Base-by-base conservation (phyloP, 768 basidiomycete species). In the Mrakia blollopis region DNA sequence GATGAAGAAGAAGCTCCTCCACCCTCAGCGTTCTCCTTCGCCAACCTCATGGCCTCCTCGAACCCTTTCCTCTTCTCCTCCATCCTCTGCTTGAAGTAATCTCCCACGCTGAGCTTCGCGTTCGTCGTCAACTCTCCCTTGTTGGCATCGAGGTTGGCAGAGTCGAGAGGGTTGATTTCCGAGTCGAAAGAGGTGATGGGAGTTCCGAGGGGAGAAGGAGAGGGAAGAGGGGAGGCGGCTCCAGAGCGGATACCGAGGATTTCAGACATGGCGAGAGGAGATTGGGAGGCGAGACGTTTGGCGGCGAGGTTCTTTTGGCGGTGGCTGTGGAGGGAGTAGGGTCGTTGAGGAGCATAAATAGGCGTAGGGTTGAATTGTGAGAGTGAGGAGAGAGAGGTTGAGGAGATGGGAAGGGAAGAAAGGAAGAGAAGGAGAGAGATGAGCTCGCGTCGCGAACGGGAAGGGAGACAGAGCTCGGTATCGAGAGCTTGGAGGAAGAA, bases 81-180 rank as follows among this genome's bases (percentile, higher is more conserved):
- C 77, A 78, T 78, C 57, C 69, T 60, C 41, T 30, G 25, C 67
- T 78, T 78, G 77, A 78, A 78, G 73, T 78, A 78, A 30, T 78
- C 77, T 14, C 44, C 50, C 32, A 78, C 77, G 25, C 61, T 52
- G 63, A 63, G 16, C 72, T 77, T 77, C 44, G 57, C 61, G 30
- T 39, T 69, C 25, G 39, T 39, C 67, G 74, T 78, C 14, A 78
- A 39, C 23, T 78, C 73, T 30, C 47, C n/a, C n/a, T 62, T 60
- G 23, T 44, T 14, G 23, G 21, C 2, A 47, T 63, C 28, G 52
- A 57, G n/a, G 13, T 60, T 32, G 52, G 52, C 9, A 3, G 30
- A 37, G 28, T 50, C 47, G 16, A 50, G 16, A 50, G 47, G 47
- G 47, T 50, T 50, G 18, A 18, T 14, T 50, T 70, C 69, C 13